Evolutionary conservation across 208 protist species (phyloP).

Genomic region (Trichomonas vaginalis): DNA sequence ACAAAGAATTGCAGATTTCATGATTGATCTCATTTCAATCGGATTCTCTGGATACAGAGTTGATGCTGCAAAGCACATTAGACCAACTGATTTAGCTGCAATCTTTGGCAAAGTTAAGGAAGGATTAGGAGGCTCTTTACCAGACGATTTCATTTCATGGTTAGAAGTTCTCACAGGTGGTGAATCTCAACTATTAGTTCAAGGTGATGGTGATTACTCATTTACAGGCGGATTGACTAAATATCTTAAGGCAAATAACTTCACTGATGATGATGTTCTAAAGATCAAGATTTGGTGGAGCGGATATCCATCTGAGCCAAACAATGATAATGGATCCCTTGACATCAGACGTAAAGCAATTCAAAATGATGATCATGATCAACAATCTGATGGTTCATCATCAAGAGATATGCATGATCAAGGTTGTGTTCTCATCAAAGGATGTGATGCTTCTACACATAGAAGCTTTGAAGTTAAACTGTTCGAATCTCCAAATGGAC

Average conservation of each 20-base stretch:
- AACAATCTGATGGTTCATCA: constrained; percentile 40
- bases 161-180: constrained; percentile 46
- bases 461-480: constrained; percentile 43
- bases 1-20: constrained; percentile 47
- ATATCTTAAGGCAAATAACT: constrained; percentile 28
- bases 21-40: constrained; percentile 37
- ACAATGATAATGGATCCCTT: not conserved
- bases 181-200: constrained; percentile 41
- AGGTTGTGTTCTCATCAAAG: constrained; percentile 43
- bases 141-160: constrained; percentile 45
- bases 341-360: constrained; percentile 29
- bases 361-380: constrained; percentile 52
- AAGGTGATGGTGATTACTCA: constrained; percentile 35
- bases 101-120: constrained; percentile 43
- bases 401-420: constrained; percentile 47
- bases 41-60: constrained; percentile 42
- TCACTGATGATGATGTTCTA: constrained; percentile 36
- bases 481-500: constrained; percentile 42
- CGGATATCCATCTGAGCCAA: constrained; percentile 41
- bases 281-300: constrained; percentile 53
- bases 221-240: constrained; percentile 32
- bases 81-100: constrained; percentile 37
- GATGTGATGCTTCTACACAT: constrained; percentile 28
- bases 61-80: constrained; percentile 51
- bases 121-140: constrained; percentile 44